These are phyloP conservation scores for Casuarina equisetifolia DNA, from an alignment of 306 rosid species.

Conservation along the genomic window DNA sequence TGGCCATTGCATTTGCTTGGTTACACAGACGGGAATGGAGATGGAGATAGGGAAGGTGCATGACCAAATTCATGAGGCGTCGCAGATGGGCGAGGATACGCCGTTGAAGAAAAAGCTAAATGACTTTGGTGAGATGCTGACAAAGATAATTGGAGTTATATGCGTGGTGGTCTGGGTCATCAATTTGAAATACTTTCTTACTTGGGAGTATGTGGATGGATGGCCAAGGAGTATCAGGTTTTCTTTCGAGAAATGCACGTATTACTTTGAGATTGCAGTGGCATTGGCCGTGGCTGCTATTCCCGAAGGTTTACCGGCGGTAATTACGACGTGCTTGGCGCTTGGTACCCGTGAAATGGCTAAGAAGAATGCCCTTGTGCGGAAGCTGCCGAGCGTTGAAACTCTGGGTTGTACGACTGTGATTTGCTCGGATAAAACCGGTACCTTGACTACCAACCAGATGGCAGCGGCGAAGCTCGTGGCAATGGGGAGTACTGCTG, in stretches of 20 bases:
- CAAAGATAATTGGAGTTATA: slow-evolving; percentile 48
- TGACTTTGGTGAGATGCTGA: slow-evolving; percentile 50
- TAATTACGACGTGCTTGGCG: slow-evolving; percentile 54
- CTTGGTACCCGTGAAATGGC: slow-evolving; percentile 65
- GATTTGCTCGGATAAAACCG: slow-evolving; percentile 61
- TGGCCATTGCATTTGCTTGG: slow-evolving; percentile 72
- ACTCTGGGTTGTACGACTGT: slow-evolving; percentile 62
- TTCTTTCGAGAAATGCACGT: slow-evolving; percentile 58
- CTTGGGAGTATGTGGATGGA: slow-evolving; percentile 53
- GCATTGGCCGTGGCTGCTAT: slow-evolving; percentile 66
- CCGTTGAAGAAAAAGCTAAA: slow-evolving; percentile 78
- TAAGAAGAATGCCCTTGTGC: slow-evolving; percentile 63
- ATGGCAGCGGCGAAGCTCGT: slow-evolving; percentile 74
- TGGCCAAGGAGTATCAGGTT: slow-evolving; percentile 54
- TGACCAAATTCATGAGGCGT: slow-evolving; percentile 63
- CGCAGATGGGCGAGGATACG: slow-evolving; percentile 70
- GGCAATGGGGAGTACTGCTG: slow-evolving; percentile 54
- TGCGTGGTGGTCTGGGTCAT: slow-evolving; percentile 55
- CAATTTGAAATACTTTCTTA: slow-evolving; percentile 53
- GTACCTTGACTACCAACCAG: slow-evolving; percentile 66
- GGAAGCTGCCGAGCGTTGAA: slow-evolving; percentile 68
- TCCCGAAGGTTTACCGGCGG: slow-evolving; percentile 61
- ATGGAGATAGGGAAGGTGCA: slow-evolving; percentile 84
- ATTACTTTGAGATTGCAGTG: slow-evolving; percentile 64
- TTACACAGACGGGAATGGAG: slow-evolving; percentile 62